Evolutionary conservation across 257 asterid genomes (phyloP), one percentile per base, ranked within the genome.

Genomic region (Echites panduratus): DNA sequence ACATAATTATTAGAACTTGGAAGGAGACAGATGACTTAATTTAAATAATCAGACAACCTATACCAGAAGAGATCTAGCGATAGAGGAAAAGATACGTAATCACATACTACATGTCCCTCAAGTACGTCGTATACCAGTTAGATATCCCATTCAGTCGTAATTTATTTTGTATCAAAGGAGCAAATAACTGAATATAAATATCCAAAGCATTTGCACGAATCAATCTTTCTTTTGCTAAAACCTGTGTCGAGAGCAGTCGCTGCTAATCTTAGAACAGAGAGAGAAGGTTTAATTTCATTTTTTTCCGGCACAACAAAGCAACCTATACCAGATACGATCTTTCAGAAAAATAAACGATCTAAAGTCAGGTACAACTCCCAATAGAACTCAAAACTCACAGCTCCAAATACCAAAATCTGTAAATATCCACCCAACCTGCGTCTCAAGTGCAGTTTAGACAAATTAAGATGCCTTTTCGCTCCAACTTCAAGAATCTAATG

Each of bases 401-500:
- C 48, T 63, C 48, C 48, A 32, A 35, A 29, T 40, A 38, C 17
- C 12, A 63, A 63, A 63, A 63, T 63, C 16, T 7, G 16, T 6
- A 32, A 63, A 63, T n/a, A 38, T 7, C 68, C 64, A 16, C 24
- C 45, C 47, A 62, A 62, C 47, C 14, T 14, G 44, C 41, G 13
- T 35, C 68, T 32, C 68, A 17, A 7, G 47, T 16, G 17, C 20
- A 32, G 13, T 26, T 63, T 63, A 63, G 16, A 63, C 48, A 10
- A 63, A 35, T 38, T 16, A 8, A 19, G 20, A 20, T 9, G 27
- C 38, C 13, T 40, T 38, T 6, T 9, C 7, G 12, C 29, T 57
- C 5, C 64, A 57, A 19, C 64, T 20, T 63, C 19, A 63, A 63
- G 47, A 63, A 63, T 63, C 78, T 44, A 75, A 58, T 4, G 10